Conservation (phyloP, 768 basidiomycete species). For the Mycena sanguinolenta region DNA sequence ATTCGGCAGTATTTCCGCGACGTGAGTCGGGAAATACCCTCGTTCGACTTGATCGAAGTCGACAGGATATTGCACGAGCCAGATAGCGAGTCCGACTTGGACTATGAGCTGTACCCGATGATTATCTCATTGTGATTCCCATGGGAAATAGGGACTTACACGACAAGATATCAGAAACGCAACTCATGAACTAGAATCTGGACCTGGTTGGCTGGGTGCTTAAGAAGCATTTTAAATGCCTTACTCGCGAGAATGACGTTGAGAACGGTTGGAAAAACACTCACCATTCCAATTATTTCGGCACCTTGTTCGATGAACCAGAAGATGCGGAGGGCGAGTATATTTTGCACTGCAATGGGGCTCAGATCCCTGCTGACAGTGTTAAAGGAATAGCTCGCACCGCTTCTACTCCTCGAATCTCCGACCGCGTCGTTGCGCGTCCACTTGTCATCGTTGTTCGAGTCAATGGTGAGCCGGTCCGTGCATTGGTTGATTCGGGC, state of each 20-base stretch:
- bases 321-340: not conserved
- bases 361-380: not conserved
- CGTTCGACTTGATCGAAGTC: not conserved
- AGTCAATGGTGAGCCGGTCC: not conserved
- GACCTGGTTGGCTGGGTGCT: not conserved
- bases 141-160: not conserved
- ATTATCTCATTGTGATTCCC: not conserved
- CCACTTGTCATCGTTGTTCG: not conserved
- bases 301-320: not conserved
- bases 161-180: not conserved
- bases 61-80: not conserved
- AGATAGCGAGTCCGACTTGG: not conserved
- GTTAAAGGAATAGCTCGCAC: not conserved
- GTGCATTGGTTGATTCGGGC: not conserved
- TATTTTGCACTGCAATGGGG: not conserved
- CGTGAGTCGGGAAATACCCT: not conserved
- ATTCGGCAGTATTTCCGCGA: not conserved
- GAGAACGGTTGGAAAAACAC: not conserved
- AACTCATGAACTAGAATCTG: not conserved
- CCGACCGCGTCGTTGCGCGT: not conserved
- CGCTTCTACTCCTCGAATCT: not conserved
- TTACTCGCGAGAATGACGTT: not conserved
- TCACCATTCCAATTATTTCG: not conserved
- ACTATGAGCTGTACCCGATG: not conserved
- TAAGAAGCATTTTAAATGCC: not conserved